phyloP scores from a whole-genome alignment of 2,329 filamentous ascomycete genomes.

The Zasmidium angulare region DNA sequence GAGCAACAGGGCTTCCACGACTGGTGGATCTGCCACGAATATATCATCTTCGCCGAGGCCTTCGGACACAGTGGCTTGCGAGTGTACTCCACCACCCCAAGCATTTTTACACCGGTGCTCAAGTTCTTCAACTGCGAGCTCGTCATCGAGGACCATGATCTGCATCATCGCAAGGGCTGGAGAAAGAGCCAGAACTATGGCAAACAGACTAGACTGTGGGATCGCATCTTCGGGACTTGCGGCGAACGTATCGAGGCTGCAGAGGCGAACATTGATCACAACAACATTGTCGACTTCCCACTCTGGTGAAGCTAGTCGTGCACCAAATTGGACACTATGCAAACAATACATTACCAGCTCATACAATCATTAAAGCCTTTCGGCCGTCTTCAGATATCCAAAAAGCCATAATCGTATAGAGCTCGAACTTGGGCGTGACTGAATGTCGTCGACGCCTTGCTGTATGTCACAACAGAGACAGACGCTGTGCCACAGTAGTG shows the following conservation, averaged over 20 bases:
- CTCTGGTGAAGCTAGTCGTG: background rate
- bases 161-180: constrained; percentile 43
- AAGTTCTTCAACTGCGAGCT: constrained; percentile 38
- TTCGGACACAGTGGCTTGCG: constrained; percentile 43
- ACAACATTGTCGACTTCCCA: constrained; percentile 6
- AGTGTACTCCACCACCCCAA: constrained; percentile 37
- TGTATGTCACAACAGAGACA: no score
- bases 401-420: no score
- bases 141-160: constrained; percentile 45
- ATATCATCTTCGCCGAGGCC: constrained; percentile 44
- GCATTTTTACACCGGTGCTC: constrained; percentile 38
- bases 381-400: no score
- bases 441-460: no score
- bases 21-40: constrained; percentile 49
- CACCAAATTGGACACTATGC: no score
- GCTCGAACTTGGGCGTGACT: no score
- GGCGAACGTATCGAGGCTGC: constrained; percentile 4
- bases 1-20: constrained; percentile 42
- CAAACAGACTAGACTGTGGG: constrained; percentile 28
- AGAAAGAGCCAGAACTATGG: constrained; percentile 42
- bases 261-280: background rate
- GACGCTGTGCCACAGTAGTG: no score
- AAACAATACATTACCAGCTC: no score
- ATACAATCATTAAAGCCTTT: no score
- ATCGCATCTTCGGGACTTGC: constrained; percentile 8